phyloP scores from a whole-genome alignment of 257 asterid genomes.

The Solanum tarapatanum region DNA sequence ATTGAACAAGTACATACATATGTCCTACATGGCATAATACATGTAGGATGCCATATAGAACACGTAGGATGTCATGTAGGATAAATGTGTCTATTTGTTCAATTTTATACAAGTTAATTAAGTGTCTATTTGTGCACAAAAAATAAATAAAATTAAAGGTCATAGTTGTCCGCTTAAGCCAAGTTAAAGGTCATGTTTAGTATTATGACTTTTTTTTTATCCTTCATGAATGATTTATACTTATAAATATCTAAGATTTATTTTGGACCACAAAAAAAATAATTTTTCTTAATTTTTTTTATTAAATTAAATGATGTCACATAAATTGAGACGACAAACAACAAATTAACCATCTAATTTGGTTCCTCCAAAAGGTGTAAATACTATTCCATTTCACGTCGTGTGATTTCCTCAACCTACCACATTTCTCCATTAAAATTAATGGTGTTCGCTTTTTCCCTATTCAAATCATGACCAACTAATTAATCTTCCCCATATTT shows the following conservation, averaged over 20 bases:
- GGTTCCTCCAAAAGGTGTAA: not conserved
- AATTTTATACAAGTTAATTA: too few species aligned
- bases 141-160: too few species aligned
- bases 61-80: not conserved
- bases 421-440: not conserved
- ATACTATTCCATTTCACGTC: not conserved
- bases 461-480: not conserved
- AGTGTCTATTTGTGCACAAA: not conserved
- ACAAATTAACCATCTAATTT: not conserved
- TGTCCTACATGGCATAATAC: not conserved
- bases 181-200: not conserved
- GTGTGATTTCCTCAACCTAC: not conserved
- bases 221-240: not conserved
- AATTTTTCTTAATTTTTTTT: not conserved
- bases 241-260: not conserved
- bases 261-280: not conserved
- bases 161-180: too few species aligned
- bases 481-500: not conserved
- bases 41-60: not conserved
- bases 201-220: not conserved
- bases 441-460: not conserved
- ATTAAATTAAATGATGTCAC: not conserved
- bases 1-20: not conserved
- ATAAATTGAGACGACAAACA: not conserved
- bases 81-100: too few species aligned